These are phyloP conservation scores for Boletus rubescentipes DNA, from an alignment of 768 basidiomycete species.

Conservation along the genomic window DNA sequence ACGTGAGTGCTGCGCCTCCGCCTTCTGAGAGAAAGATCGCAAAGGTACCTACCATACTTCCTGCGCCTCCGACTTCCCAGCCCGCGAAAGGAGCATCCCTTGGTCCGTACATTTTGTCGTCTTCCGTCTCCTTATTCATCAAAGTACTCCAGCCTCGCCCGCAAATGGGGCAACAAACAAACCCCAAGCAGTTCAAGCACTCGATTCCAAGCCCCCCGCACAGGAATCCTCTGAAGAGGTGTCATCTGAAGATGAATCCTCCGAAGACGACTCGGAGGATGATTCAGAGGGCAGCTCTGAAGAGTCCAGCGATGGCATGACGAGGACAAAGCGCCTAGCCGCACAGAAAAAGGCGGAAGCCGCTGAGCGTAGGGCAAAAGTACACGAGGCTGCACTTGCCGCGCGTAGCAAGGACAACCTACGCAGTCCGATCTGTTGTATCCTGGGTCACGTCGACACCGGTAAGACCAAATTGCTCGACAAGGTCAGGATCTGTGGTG, in stretches of 20 bases:
- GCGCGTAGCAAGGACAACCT: conserved; percentile 86
- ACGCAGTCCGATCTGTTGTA: conserved; percentile 97
- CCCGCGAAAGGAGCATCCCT: conserved; percentile 1
- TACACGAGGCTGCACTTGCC: conserved; percentile 82
- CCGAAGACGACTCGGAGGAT: conserved; percentile 50
- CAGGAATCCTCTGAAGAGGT: conserved; percentile 33
- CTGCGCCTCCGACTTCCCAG: not conserved
- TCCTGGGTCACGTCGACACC: conserved; percentile 98
- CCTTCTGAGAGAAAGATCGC: conserved; percentile 17
- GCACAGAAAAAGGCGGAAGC: conserved; percentile 81
- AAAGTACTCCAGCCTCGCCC: not conserved
- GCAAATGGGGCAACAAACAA: conserved; percentile 11
- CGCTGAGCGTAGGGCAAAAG: conserved; percentile 74
- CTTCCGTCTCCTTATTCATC: not conserved
- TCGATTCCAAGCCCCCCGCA: conserved; percentile 27
- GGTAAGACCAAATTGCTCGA: conserved; percentile 98
- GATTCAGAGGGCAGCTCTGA: conserved; percentile 42
- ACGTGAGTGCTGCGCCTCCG: conserved; percentile 36
- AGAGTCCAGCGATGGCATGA: conserved; percentile 64
- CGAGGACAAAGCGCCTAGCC: conserved; percentile 62
- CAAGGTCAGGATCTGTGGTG: conserved; percentile 56
- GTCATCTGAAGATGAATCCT: conserved; percentile 42
- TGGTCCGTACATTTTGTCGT: conserved; percentile 11
- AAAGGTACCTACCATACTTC: conserved; percentile 1
- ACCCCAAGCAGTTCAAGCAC: conserved; percentile 24